A percentile compares a stretch with the other conserved stretches of the same genome.
Evolutionary conservation across 306 rosid genomes (phyloP).

Genomic region (Cicer judaicum): DNA sequence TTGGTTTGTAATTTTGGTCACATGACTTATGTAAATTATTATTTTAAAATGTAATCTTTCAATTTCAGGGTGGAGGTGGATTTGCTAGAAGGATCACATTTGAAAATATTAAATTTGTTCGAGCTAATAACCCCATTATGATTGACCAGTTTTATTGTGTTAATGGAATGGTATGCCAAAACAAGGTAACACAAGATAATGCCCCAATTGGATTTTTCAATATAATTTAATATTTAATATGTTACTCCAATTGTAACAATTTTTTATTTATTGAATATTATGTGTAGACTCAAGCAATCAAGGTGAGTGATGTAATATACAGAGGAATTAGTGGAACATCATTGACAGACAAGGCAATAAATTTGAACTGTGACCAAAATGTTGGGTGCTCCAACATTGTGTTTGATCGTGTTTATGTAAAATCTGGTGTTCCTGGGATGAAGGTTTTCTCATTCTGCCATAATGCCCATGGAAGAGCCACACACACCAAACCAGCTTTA

Average conservation of each 20-base stretch:
- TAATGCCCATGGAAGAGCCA: slow-evolving; percentile 58
- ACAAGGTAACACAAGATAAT: slow-evolving; percentile 42
- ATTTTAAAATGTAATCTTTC: not conserved
- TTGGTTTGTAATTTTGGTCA: not conserved
- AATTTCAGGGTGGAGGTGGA: slow-evolving; percentile 59
- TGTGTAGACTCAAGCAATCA: slow-evolving; percentile 46
- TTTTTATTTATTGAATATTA: not conserved
- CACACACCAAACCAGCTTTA: slow-evolving; percentile 46
- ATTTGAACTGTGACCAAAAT: slow-evolving; percentile 55
- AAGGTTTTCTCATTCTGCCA: slow-evolving; percentile 44
- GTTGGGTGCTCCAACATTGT: slow-evolving; percentile 58
- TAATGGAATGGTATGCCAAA: slow-evolving; percentile 35
- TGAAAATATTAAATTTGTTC: slow-evolving; percentile 48
- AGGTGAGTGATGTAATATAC: slow-evolving; percentile 54
- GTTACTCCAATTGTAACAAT: not conserved
- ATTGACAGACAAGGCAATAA: slow-evolving; percentile 43
- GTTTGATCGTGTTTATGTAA: slow-evolving; percentile 47
- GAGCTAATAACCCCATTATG: slow-evolving; percentile 56
- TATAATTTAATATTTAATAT: not conserved
- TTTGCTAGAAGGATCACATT: slow-evolving; percentile 55
- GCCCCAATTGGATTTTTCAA: not conserved
- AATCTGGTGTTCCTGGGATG: slow-evolving; percentile 41
- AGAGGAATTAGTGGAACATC: slow-evolving; percentile 57
- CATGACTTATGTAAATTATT: not conserved
- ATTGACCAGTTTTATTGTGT: slow-evolving; percentile 64